phyloP scores from a whole-genome alignment of 805 yeast genomes.

The Ogataea paraovalis region DNA sequence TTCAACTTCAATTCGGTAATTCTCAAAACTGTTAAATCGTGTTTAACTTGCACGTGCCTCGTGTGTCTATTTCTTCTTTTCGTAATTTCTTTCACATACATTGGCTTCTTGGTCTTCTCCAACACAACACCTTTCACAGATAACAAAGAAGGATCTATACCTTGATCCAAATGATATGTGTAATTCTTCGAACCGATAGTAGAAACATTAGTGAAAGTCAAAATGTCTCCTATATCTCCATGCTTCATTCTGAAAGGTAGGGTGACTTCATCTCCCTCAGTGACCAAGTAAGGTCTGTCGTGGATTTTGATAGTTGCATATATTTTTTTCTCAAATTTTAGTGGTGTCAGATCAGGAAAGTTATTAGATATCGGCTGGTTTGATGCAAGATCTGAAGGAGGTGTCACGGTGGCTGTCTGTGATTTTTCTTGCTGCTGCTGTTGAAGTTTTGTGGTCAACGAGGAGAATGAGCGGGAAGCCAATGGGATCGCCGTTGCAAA shows the following conservation, averaged over 20 bases:
- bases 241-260: constrained; percentile 75
- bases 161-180: constrained; percentile 52
- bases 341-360: constrained; percentile 48
- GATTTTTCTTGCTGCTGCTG: constrained; percentile 1
- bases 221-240: constrained; percentile 79
- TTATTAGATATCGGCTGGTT: background rate
- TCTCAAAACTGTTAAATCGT: constrained; percentile 71
- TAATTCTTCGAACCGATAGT: constrained; percentile 83
- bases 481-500: background rate
- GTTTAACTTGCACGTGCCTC: constrained; percentile 62
- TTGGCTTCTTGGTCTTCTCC: constrained; percentile 82
- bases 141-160: constrained; percentile 51
- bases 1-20: constrained; percentile 66
- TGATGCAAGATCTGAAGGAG: background rate
- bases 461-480: constrained; percentile 2
- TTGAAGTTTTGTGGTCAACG: background rate
- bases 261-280: constrained; percentile 82
- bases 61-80: constrained; percentile 78
- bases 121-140: constrained; percentile 70
- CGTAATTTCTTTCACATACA: constrained; percentile 67
- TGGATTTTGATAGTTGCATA: constrained; percentile 83
- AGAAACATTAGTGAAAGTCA: constrained; percentile 68
- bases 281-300: constrained; percentile 80
- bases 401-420: background rate
- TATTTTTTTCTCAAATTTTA: constrained; percentile 62